phyloP scores from a whole-genome alignment of 495 filamentous ascomycete species.

The Lasiosphaeria hispida region DNA sequence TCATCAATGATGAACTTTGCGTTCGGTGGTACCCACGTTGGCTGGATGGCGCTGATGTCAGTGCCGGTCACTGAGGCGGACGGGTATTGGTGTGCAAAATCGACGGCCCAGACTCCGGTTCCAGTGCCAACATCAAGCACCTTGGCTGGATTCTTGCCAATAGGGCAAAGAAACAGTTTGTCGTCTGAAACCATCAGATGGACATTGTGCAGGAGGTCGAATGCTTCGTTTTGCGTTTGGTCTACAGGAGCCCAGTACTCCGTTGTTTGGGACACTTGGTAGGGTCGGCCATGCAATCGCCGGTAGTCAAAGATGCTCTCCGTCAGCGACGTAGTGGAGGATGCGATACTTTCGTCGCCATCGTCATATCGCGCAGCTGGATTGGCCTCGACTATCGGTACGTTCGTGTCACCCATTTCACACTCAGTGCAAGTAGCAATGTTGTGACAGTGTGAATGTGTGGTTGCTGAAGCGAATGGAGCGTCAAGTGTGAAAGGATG shows the following conservation, averaged over 20 bases:
- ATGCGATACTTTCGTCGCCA: conserved; percentile 1
- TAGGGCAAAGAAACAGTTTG: conserved; percentile 5
- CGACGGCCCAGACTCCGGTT: conserved; percentile 8
- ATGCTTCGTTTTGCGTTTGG: conserved; percentile 3
- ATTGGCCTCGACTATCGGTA: neutral
- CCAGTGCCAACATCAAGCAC: conserved; percentile 11
- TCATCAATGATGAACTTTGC: conserved; percentile 57
- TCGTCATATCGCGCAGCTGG: neutral
- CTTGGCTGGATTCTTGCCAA: neutral
- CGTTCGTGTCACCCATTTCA: no score
- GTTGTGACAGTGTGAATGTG: no score
- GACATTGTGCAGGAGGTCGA: conserved; percentile 7
- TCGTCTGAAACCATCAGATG: conserved; percentile 5
- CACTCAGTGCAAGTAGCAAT: no score
- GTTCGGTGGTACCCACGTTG: conserved; percentile 44
- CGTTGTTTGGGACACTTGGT: neutral
- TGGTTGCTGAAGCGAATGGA: no score
- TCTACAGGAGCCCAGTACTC: conserved; percentile 8
- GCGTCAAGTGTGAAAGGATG: no score
- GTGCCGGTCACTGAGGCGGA: neutral
- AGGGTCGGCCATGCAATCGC: neutral
- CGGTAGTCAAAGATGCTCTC: conserved; percentile 8
- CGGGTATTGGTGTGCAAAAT: conserved; percentile 5
- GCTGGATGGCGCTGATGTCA: conserved; percentile 8
- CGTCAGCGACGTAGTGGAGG: conserved; percentile 5